phyloP scores from a whole-genome alignment of 1,139 yeast species.

The Hansenula lynferdii region DNA sequence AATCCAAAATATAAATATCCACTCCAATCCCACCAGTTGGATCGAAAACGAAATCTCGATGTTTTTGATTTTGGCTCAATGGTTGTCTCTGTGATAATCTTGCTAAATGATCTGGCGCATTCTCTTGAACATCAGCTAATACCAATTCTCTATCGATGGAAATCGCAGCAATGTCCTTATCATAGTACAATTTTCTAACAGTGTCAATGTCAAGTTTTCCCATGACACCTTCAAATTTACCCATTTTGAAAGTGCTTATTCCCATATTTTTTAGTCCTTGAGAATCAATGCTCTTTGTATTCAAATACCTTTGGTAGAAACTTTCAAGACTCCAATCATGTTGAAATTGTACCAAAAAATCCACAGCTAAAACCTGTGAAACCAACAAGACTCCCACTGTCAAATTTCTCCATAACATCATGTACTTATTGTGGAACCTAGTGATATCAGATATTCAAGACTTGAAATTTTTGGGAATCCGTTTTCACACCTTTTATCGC shows the following conservation, averaged over 20 bases:
- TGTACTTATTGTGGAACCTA: background rate
- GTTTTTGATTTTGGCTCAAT: slow-evolving; percentile 11
- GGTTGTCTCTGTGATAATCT: slow-evolving; percentile 36
- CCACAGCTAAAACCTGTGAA: slow-evolving; percentile 7
- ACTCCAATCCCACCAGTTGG: slow-evolving; percentile 36
- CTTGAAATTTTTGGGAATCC: too few species aligned
- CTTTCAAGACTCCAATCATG: slow-evolving; percentile 12
- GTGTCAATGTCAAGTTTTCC: slow-evolving; percentile 22
- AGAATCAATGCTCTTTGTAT: slow-evolving; percentile 4
- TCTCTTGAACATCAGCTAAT: slow-evolving; percentile 29
- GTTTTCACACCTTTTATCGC: too few species aligned
- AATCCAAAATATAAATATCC: slow-evolving; percentile 37
- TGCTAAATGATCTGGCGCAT: slow-evolving; percentile 45
- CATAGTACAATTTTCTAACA: slow-evolving; percentile 19
- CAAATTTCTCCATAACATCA: background rate
- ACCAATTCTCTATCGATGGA: slow-evolving; percentile 25
- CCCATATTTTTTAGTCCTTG: slow-evolving; percentile 9
- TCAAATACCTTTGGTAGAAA: slow-evolving; percentile 15
- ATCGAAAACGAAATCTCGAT: slow-evolving; percentile 22
- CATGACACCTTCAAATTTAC: slow-evolving; percentile 22
- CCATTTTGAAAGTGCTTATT: slow-evolving; percentile 19
- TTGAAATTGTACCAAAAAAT: slow-evolving; percentile 20
- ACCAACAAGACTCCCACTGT: background rate
- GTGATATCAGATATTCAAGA: too few species aligned
- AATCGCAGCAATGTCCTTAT: slow-evolving; percentile 22